Evolutionary conservation across 768 basidiomycete genomes (phyloP), one percentile per base, ranked within the genome.

Genomic region (Serendipita sp.): DNA sequence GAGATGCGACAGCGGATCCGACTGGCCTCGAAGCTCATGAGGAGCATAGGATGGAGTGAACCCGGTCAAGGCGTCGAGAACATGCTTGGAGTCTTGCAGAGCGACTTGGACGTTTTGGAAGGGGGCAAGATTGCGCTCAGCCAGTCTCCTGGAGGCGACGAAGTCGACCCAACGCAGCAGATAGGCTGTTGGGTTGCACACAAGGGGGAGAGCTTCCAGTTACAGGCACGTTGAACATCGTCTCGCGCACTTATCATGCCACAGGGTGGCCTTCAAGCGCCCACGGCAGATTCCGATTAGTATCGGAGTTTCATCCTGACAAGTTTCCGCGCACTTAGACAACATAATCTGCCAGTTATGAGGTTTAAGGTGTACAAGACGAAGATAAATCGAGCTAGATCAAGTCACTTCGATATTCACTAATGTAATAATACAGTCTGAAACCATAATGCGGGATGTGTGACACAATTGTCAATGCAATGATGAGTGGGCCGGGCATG

Each of bases 401-500:
- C 7, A 38, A 38, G 7, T 38, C 14, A 14, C 34, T 38, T 14
- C n/a, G n/a, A 38, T 38, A 14, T 38, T 38, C 14, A 38, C 34
- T 38, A 38, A 14, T 38, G 34, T 38, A 38, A 38, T 38, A 38
- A 38, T 38, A 38, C 34, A 38, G 34, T 38, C 34, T 38, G 9
- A 48, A 48, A 48, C n/a, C 5, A 17, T 28, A 28, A 48, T 28
- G 45, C 45, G 17, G n/a, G 45, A 58, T 58, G 31, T 31, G n/a
- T 58, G 53, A 28, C 22, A 58, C 53, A 28, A 28, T n/a, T 58
- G 53, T 13, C 9, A 34, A 58, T 58, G 53, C 53, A 58, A 58
- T 58, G 26, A 58, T 26, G 30, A 24, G 53, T 22, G 53, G 30
- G 4, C 17, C 3, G 11, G 33, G 53, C 22, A 24, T n/a, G 30